Base-by-base conservation (phyloP, 1,284 basidiomycete genomes). In the Pisolithus thermaeus region DNA sequence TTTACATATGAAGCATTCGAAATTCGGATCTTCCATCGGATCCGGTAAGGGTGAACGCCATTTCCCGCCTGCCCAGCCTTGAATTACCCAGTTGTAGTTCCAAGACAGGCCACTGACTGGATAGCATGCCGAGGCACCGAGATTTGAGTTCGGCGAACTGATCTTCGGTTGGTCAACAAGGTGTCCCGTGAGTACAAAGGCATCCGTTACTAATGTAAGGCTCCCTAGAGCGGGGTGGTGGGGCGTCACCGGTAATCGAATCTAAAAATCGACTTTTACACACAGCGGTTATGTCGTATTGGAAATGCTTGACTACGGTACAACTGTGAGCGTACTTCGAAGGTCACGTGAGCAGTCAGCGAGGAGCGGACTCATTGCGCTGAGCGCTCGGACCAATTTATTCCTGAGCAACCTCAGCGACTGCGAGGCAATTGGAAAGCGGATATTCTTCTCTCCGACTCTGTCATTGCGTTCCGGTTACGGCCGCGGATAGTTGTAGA, bases 1-100 rank as follows among this genome's bases (percentile, higher is more conserved):
- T 2, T 44, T 52, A 42, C 68, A 69, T 5, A 65, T 62, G 56
- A 63, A 73, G 0, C 66, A 66, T 57, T 77, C 75, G 43, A 65
- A 76, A 50, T 74, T 74, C 6, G 66, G 54, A 0, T 58, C 42
- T 50, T 75, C 65, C 67, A 72, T 66, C 2, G 71, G 64, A 1
- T 75, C 76, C 20, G 74, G 59, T 25, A 68, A 64, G 38, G 69
- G 59, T 0, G 74, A 52, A 1, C 74, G 69, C 72, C 73, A 76
- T 35, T 55, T 64, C 0, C 67, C 70, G 40, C 76, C 58, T 8
- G 14, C 23, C 52, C 62, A 68, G 41, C 65, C 60, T 3, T 53
- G 44, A 18, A 52, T 50, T 7, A 72, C 67, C 0, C 65, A 67
- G 0, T 64, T 61, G 49, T 20, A 41, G 23, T 41, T 22, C 9